Evolutionary conservation across 805 yeast species (phyloP).

Genomic region (Yarrowia osloensis): DNA sequence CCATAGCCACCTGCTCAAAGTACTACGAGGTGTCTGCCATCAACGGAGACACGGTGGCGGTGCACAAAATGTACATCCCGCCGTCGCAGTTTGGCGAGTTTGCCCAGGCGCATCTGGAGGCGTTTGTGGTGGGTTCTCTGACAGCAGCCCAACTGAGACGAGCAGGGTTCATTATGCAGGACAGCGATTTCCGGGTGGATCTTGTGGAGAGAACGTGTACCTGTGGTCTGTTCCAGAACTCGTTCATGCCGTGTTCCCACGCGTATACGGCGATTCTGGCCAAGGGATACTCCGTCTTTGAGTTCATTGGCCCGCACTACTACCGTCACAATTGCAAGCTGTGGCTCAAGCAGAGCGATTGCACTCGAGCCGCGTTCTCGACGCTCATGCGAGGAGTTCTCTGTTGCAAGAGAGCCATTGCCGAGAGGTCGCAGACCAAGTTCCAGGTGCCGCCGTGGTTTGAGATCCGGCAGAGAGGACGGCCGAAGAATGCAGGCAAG

Average conservation of each 20-base stretch:
- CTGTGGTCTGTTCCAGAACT: slow-evolving; percentile 19
- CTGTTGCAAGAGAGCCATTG: slow-evolving; percentile 22
- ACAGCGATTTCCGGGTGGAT: slow-evolving; percentile 13
- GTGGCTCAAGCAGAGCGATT: slow-evolving; percentile 29
- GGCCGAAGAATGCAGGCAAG: slow-evolving; percentile 23
- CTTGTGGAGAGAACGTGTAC: slow-evolving; percentile 16
- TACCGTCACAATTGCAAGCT: slow-evolving; percentile 26
- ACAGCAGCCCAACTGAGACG: slow-evolving; percentile 6
- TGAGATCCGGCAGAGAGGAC: slow-evolving; percentile 19
- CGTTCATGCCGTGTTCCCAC: slow-evolving; percentile 18
- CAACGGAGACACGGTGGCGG: slow-evolving; percentile 12
- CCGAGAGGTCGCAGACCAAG: slow-evolving; percentile 18
- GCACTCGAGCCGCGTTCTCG: slow-evolving; percentile 8
- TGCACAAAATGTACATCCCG: slow-evolving; percentile 21
- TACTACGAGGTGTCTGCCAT: slow-evolving; percentile 27
- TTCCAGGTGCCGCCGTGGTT: slow-evolving; percentile 26
- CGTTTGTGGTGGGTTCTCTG: slow-evolving; percentile 20
- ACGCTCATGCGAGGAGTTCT: slow-evolving; percentile 12
- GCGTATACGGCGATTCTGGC: slow-evolving; percentile 23
- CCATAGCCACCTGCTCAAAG: slow-evolving; percentile 15
- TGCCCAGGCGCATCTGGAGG: slow-evolving; percentile 26
- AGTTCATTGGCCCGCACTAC: slow-evolving; percentile 26
- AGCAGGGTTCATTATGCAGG: slow-evolving; percentile 19
- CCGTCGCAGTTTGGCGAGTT: slow-evolving; percentile 28
- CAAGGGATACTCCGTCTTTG: slow-evolving; percentile 21